These are phyloP conservation scores for Arthroderma uncinatum DNA, from an alignment of 2,329 filamentous ascomycete genomes.

Conservation along the genomic window DNA sequence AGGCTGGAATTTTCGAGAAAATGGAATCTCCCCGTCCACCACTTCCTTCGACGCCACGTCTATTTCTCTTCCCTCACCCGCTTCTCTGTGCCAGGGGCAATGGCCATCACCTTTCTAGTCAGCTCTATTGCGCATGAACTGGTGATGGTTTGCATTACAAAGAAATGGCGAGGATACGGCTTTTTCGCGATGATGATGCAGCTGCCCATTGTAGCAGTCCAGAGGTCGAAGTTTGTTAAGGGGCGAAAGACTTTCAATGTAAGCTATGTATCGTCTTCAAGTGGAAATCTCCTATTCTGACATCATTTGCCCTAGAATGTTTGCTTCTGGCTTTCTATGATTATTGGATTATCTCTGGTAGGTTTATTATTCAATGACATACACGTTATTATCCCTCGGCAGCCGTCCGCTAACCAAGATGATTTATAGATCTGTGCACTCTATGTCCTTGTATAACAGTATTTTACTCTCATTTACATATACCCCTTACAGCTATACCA, in stretches of 20 bases:
- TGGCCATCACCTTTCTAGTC: constrained; percentile 82
- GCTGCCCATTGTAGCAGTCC: constrained; percentile 85
- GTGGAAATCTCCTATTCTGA: neutral
- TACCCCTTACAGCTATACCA: neutral
- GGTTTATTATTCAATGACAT: constrained; percentile 13
- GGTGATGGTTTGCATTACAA: constrained; percentile 95
- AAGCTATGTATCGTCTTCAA: constrained; percentile 15
- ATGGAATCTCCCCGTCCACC: constrained; percentile 97
- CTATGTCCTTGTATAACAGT: constrained; percentile 44
- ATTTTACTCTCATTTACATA: neutral
- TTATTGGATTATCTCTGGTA: constrained; percentile 70
- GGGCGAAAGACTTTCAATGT: constrained; percentile 66
- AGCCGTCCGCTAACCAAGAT: constrained; percentile 6
- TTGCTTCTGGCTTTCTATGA: constrained; percentile 87
- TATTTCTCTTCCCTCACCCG: constrained; percentile 71
- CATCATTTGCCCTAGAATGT: constrained; percentile 46
- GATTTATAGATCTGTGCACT: constrained; percentile 45
- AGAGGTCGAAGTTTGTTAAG: constrained; percentile 66
- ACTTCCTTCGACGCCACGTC: constrained; percentile 88
- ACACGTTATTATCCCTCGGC: neutral
- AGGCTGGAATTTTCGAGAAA: constrained; percentile 90
- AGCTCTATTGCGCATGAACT: constrained; percentile 84
- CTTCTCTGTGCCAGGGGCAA: constrained; percentile 66
- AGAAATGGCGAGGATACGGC: constrained; percentile 89
- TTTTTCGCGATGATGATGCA: constrained; percentile 95